Conservation (phyloP, 1,284 basidiomycete species). For the Calocybe gambosa region DNA sequence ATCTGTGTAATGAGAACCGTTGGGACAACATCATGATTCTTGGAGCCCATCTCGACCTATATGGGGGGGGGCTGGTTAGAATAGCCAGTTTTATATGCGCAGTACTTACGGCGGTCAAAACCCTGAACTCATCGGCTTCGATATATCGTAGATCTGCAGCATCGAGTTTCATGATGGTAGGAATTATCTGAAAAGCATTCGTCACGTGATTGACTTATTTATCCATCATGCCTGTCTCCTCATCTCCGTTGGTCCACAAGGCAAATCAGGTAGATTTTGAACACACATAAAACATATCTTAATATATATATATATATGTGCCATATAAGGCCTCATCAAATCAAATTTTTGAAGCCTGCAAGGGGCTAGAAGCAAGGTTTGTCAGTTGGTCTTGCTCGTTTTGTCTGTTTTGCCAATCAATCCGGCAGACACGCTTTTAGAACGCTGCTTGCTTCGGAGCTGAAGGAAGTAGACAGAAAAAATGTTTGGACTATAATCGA, state of each 20-base stretch:
- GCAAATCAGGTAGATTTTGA: constrained; percentile 16
- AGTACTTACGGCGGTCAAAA: constrained; percentile 75
- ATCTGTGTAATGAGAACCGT: constrained; percentile 86
- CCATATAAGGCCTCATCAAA: constrained; percentile 20
- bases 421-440: constrained; percentile 28
- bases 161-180: constrained; percentile 78
- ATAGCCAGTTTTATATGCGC: not conserved
- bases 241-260: constrained; percentile 10
- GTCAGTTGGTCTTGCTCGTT: not conserved
- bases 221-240: not conserved
- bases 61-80: constrained; percentile 5
- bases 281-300: not conserved
- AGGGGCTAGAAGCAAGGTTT: constrained; percentile 6
- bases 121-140: constrained; percentile 88
- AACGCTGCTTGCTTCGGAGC: constrained; percentile 30
- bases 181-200: not conserved
- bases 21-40: constrained; percentile 96
- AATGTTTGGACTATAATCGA: constrained; percentile 51
- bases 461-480: constrained; percentile 32
- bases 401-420: constrained; percentile 3
- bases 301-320: not conserved
- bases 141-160: constrained; percentile 94
- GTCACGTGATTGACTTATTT: constrained; percentile 6
- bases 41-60: constrained; percentile 95
- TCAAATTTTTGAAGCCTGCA: constrained; percentile 10